Evolutionary conservation across 768 basidiomycete genomes (phyloP), one percentile per base, ranked within the genome.

Genomic region (Scleroderma citrinum): DNA sequence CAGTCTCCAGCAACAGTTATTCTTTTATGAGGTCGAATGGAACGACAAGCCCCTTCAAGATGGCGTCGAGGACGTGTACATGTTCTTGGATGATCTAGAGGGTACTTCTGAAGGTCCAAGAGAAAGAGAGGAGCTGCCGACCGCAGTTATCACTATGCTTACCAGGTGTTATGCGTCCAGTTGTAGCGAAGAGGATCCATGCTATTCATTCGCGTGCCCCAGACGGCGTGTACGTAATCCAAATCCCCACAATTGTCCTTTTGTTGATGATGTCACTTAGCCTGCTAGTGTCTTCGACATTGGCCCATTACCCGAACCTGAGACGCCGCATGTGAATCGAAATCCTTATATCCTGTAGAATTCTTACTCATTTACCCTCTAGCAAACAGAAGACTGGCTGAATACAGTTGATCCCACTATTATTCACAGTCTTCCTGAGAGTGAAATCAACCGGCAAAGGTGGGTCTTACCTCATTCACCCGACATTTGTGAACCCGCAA

Each of bases 1-100:
- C 34, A 90, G 88, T 49, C 73, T 98, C 32, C 93, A 97, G 61
- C 85, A 80, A 50, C 92, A 95, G 63, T 76, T 98, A 5, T 97
- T 92, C 75, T 94, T 96, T 67, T 91, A 92, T 61, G 95, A 98
- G 64, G 93, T 97, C 7, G 93, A 97, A 62, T 95, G 93, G 90
- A 91, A 87, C 26, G 82, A 83, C 44, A 81, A 83, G 17, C 74
- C 83, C 1, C 69, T 96, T 47, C 81, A 87, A 48, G 92, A 94
- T 59, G 84, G 87, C 3, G 87, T 94, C 4, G 92, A 94, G 59
- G 91, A 94, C 53, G 92, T 96, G 6, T 96, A 89, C 69, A 88
- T 87, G 76, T 95, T 96, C 66, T 72, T 90, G 60, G 91, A 91
- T 50, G 92, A 94, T 54, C 75, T 78, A 34, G 83, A 84, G 47